phyloP scores from a whole-genome alignment of 2,329 filamentous ascomycete species.

The Stachybotrys echinatus region DNA sequence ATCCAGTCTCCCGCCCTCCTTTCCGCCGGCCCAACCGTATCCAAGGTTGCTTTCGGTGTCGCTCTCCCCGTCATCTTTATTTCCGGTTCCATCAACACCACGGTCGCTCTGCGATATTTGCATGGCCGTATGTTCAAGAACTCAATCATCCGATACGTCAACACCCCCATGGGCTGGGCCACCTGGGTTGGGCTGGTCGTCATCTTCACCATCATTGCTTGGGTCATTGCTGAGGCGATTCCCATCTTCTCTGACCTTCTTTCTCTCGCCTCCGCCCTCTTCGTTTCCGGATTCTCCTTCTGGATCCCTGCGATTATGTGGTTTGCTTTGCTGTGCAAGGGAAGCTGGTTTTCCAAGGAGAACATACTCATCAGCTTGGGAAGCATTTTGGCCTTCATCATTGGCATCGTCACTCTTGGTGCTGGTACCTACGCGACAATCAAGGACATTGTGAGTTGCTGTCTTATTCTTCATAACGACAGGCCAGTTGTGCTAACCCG shows the following conservation, averaged over 20 bases:
- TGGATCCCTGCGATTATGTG: constrained; percentile 34
- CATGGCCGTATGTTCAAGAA: constrained; percentile 26
- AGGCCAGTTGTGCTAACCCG: not conserved
- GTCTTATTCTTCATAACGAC: not conserved
- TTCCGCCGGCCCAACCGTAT: constrained; percentile 46
- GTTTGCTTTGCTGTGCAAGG: constrained; percentile 29
- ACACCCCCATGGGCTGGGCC: constrained; percentile 29
- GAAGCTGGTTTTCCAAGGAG: constrained; percentile 16
- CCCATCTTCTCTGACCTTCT: constrained; percentile 64
- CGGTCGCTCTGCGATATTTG: constrained; percentile 26
- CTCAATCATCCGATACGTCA: constrained; percentile 27
- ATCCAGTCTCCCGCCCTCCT: constrained; percentile 59
- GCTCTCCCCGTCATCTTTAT: constrained; percentile 40
- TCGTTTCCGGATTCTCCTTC: constrained; percentile 18
- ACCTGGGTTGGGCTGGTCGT: constrained; percentile 53
- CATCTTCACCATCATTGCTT: constrained; percentile 26
- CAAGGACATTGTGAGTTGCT: constrained; percentile 19
- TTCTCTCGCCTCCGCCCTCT: constrained; percentile 29
- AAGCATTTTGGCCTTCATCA: constrained; percentile 17
- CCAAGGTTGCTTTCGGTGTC: constrained; percentile 55
- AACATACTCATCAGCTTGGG: constrained; percentile 15
- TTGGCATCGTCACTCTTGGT: constrained; percentile 16
- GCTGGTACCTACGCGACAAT: constrained; percentile 19
- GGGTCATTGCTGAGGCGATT: constrained; percentile 63
- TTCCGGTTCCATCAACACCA: constrained; percentile 57